Base-by-base conservation (phyloP, 2,329 filamentous ascomycete species). In the Ophiostoma australiae region DNA sequence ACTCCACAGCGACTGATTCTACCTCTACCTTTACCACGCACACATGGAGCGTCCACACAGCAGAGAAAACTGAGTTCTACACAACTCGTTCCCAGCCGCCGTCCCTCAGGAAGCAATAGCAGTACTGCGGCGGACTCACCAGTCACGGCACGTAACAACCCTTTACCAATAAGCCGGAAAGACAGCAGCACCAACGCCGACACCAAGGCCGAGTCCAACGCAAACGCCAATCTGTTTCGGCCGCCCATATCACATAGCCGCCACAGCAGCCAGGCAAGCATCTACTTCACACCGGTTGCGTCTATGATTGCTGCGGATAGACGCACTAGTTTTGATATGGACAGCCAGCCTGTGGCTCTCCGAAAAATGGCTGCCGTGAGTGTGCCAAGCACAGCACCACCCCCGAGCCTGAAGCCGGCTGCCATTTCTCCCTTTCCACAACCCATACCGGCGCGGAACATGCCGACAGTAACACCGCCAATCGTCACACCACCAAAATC, bases 371-470 rank as follows among this genome's bases (percentile, higher is more conserved):
- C 66, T 15, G n/a, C 11, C 23, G 41, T 8, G 23, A 4, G n/a
- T n/a, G 7, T n/a, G 8, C 41, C 63, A 6, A 37, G 10, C 6
- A 27, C 23, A 20, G 1, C n/a, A 3, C 5, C 20, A 55, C 4
- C 31, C 5, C 13, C 20, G 58, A 31, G 23, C 35, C 11, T 41
- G 8, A 7, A 15, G 10, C 23, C 66, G 6, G 23, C 33, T n/a
- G 77, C 77, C 73, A 78, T 77, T 78, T 76, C 76, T 73, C 72
- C 76, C 72, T 75, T 48, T 2, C 52, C 6, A 7, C n/a, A 10
- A 13, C 20, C 11, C 10, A 44, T 27, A 31, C 27, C n/a, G 39
- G 27, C 17, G 0, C n/a, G 20, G 44, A 41, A n/a, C 55, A 17
- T 69, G 31, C 10, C 70, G 6, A 69, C 70, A 4, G 65, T 52